Base-by-base conservation (phyloP, 1,139 yeast species). In the Suhomyces guaymorum region DNA sequence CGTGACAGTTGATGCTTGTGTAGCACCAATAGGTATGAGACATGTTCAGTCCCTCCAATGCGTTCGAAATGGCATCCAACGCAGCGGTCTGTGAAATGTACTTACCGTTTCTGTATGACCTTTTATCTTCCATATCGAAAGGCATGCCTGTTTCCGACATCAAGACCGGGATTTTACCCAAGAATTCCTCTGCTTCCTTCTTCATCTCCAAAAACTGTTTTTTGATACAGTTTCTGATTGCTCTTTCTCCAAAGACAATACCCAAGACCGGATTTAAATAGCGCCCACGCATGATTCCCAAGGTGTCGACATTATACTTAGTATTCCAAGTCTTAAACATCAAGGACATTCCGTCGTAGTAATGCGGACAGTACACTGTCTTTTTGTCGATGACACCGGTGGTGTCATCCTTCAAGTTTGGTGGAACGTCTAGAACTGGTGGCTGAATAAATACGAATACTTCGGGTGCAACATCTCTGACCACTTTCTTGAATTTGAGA, bases 131-230 rank as follows among this genome's bases (percentile, higher is more conserved):
- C 95, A 90, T 85, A 57, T 92, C 96, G 57, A 82, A 88, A 2
- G 98, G 97, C 82, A 90, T 86, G 3, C 98, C 98, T n/a, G 92
- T 89, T 59, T 90, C 98, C 1, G 95, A 80, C 70, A 92, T 79
- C 26, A 90, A 63, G 6, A 84, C 75, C 0, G 96, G 95, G 8
- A 85, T 64, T 10, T 49, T 27, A 1, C 96, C 96, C 40, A 87
- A 58, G 28, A 70, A 55, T 2, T 68, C 69, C 13, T 61, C 57
- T 10, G 88, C 80, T 54, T 90, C 97, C 17, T 58, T 55, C 41
- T 72, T 75, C 63, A 90, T 73, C 41, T 75, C 82, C 14, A 56
- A 48, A 39, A 90, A 70, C 57, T 90, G 97, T 27, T 66, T 74
- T 33, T 73, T 70, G 32, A 90, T 62, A 41, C 88, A 83, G 41